Evolutionary conservation across 345 rosid species (phyloP), one percentile per base, ranked within the genome.

Genomic region (Passiflora organensis): DNA sequence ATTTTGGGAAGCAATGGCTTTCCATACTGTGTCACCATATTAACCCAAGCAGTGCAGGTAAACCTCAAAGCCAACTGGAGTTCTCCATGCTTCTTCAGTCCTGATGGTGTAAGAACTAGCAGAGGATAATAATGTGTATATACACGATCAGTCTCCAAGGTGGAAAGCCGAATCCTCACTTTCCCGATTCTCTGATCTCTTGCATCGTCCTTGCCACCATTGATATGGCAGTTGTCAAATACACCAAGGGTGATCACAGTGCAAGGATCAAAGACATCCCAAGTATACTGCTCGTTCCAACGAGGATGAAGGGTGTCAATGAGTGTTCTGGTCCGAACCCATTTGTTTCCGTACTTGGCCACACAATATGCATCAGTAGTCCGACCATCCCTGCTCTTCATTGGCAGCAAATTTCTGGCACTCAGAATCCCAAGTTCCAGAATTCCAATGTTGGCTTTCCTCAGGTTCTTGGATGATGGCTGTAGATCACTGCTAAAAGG

Each of bases 201-300:
- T 9, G 56, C 46, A 16, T 63, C 73, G 1, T 67, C 71, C 32
- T 56, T 69, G 68, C 59, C 53, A 51, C 56, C 68, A 22, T 63
- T 69, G 2, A 62, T 47, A 45, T 69, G 73, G 38, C 60, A 58
- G 22, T 69, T 69, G 55, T 69, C 73, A 23, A 69, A 69, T 34
- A 69, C 73, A 9, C 56, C 68, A 45, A 69, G 21, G 18, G 68
- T 69, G 60, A 69, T 69, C 52, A 69, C 73, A 38, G 73, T 69
- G 55, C 73, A 69, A 21, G 73, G 56, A 69, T 69, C 73, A 42
- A 28, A 37, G 25, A 69, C 73, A 51, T 69, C 73, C 73, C 73
- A 69, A 39, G 68, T 69, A 19, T 62, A 69, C 73, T 69, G 73
- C 47, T 69, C 73, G 22, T 69, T 69, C 73, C 73, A 69, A 25